Conservation (phyloP, 805 yeast species). For the Metschnikowia continentalis region DNA sequence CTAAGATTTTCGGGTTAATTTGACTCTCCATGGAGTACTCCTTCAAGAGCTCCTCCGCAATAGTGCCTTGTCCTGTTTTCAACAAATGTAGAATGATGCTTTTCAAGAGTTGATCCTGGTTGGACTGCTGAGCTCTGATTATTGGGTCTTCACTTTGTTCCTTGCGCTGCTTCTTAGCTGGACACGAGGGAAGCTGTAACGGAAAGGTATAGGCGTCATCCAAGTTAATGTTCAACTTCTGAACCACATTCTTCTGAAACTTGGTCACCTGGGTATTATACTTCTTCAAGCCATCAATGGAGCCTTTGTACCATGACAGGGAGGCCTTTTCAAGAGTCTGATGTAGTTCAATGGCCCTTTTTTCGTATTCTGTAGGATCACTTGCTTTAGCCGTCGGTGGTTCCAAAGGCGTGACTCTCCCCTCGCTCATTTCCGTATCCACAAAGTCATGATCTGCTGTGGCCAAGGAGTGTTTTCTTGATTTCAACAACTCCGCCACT, state of each 20-base stretch:
- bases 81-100: slow-evolving; percentile 37
- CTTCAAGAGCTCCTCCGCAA: slow-evolving; percentile 27
- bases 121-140: slow-evolving; percentile 18
- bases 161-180: slow-evolving; percentile 11
- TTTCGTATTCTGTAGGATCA: background rate
- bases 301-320: slow-evolving; percentile 33
- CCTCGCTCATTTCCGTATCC: background rate
- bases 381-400: background rate
- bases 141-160: background rate
- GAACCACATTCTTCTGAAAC: slow-evolving; percentile 31
- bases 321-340: slow-evolving; percentile 16
- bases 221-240: slow-evolving; percentile 22
- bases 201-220: slow-evolving; percentile 43
- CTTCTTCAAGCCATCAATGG: slow-evolving; percentile 29
- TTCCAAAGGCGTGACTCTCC: background rate
- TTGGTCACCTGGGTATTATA: slow-evolving; percentile 34
- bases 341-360: background rate
- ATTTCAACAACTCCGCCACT: background rate
- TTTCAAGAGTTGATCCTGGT: slow-evolving; percentile 30
- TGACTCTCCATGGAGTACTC: slow-evolving; percentile 19
- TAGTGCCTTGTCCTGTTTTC: slow-evolving; percentile 37
- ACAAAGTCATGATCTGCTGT: slow-evolving; percentile 1
- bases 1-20: slow-evolving; percentile 23
- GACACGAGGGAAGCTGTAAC: slow-evolving; percentile 27
- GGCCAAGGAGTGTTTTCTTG: background rate